Conservation (phyloP, 176 grass and related monocot genomes). For the Carex kokanica region DNA sequence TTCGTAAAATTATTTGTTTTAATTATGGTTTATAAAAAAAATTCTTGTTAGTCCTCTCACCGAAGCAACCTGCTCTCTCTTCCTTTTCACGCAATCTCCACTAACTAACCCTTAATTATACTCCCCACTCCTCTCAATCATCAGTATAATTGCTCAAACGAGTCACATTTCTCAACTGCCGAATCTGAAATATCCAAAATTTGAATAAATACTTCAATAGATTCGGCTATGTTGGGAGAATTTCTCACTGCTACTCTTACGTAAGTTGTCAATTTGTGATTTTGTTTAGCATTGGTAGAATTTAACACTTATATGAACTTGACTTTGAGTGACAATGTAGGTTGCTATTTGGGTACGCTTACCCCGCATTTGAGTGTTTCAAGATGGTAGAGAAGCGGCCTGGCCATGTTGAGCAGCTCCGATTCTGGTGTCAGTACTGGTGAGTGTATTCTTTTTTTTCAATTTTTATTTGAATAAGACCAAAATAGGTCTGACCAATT, state of each 20-base stretch:
- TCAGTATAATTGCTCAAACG: neutral
- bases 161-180: neutral
- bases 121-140: neutral
- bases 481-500: conserved; percentile 25
- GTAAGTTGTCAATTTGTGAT: neutral
- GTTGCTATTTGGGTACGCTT: conserved; percentile 76
- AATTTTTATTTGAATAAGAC: neutral
- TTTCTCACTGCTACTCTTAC: conserved; percentile 25
- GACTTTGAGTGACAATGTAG: conserved; percentile 23
- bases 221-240: conserved; percentile 1
- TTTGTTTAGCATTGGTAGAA: no score
- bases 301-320: neutral
- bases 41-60: conserved; percentile 17
- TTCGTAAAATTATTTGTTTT: no score
- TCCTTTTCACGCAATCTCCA: conserved; percentile 26
- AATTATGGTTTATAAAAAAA: no score
- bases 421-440: conserved; percentile 99
- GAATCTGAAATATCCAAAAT: neutral
- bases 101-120: conserved; percentile 4
- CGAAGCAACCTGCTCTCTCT: conserved; percentile 15
- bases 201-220: neutral
- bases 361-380: conserved; percentile 96
- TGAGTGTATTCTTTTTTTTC: conserved; percentile 14
- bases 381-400: conserved; percentile 72
- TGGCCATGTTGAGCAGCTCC: conserved; percentile 52